These are phyloP conservation scores for Ceratocystis diversiconidia DNA, from an alignment of 2,329 filamentous ascomycete genomes.

Conservation along the genomic window DNA sequence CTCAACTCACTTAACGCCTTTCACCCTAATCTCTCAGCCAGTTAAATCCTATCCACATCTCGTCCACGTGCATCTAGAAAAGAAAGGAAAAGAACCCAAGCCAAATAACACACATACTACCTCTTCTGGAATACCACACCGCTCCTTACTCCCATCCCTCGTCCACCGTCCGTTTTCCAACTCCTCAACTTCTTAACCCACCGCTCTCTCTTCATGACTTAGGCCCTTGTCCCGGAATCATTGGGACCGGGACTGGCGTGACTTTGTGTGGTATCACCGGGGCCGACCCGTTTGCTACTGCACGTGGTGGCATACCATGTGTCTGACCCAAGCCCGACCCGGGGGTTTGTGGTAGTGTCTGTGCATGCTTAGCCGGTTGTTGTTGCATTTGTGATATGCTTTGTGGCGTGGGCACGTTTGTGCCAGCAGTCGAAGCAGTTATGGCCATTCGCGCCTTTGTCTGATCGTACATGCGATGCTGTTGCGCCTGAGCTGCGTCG, in stretches of 20 bases:
- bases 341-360: neutral
- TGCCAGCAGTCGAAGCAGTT: neutral
- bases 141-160: neutral
- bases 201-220: neutral
- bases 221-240: conserved; percentile 24
- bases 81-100: neutral
- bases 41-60: neutral
- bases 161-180: neutral
- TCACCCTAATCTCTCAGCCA: too few relatives aligned
- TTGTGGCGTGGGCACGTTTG: conserved; percentile 21
- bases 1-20: neutral
- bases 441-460: conserved; percentile 34
- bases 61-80: neutral
- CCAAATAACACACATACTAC: neutral
- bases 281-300: conserved; percentile 19
- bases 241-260: conserved; percentile 32
- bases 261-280: conserved; percentile 29
- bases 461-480: conserved; percentile 38
- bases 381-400: neutral
- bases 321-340: neutral
- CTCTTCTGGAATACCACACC: neutral
- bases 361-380: neutral
- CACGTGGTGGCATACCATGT: conserved; percentile 17
- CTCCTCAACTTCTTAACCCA: neutral
- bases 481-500: conserved; percentile 28